A percentile compares a stretch with the other conserved stretches of the same genome.
Conservation (phyloP, 2,329 filamentous ascomycete species). For the Fusarium sororula region DNA sequence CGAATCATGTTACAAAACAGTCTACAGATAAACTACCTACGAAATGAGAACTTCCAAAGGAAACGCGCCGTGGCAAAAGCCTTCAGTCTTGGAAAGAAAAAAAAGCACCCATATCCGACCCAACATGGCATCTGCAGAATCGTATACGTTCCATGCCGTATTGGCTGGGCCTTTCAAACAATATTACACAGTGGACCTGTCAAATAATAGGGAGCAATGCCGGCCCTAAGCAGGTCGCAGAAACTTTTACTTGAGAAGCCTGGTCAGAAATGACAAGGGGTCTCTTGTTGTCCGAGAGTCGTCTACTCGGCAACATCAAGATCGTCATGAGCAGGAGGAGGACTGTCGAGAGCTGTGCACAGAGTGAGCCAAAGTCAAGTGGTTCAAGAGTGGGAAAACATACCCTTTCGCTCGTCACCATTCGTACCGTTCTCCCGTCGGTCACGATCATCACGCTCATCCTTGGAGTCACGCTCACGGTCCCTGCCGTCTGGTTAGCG, state of each 20-base stretch:
- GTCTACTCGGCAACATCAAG: constrained; percentile 88
- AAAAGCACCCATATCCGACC: constrained; percentile 24
- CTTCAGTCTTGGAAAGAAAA: constrained; percentile 37
- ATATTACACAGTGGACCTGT: constrained; percentile 37
- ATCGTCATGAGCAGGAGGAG: constrained; percentile 88
- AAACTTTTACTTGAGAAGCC: constrained; percentile 37
- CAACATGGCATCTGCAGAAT: constrained; percentile 23
- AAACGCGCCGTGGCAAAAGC: constrained; percentile 37
- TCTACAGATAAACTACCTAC: constrained; percentile 41
- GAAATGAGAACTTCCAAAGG: constrained; percentile 41
- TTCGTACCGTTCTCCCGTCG: constrained; percentile 81
- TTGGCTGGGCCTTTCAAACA: constrained; percentile 33
- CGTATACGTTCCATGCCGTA: constrained; percentile 38
- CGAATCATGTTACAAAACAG: constrained; percentile 39
- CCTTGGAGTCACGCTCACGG: constrained; percentile 66
- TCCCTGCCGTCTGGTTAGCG: constrained; percentile 50
- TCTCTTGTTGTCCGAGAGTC: not conserved
- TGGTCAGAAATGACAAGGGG: constrained; percentile 15
- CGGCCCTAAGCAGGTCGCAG: constrained; percentile 32
- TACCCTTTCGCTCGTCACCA: constrained; percentile 92
- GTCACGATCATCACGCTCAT: constrained; percentile 77
- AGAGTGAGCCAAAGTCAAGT: constrained; percentile 32
- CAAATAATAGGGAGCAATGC: constrained; percentile 35
- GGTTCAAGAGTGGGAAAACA: constrained; percentile 27
- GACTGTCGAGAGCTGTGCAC: constrained; percentile 72